A percentile compares a stretch with the other conserved stretches of the same genome.
Conservation (phyloP, 345 rosid genomes). For the Camelina hispida region DNA sequence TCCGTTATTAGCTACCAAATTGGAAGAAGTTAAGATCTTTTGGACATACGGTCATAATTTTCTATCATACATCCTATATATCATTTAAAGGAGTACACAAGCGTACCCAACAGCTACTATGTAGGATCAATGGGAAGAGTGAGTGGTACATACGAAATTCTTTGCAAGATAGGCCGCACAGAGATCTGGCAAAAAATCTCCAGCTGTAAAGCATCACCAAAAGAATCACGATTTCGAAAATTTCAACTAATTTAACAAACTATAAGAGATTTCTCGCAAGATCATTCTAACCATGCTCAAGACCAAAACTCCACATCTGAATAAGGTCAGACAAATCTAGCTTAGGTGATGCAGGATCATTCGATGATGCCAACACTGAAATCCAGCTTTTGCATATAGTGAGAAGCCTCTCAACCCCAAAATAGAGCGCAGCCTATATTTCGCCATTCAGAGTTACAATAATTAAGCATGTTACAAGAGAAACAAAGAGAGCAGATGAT, state of each 20-base stretch:
- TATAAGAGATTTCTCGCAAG: conserved; percentile 11
- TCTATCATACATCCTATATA: background rate
- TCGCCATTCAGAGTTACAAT: background rate
- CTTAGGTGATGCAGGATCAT: conserved; percentile 32
- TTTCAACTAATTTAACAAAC: conserved; percentile 4
- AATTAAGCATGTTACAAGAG: conserved; percentile 9
- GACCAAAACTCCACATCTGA: conserved; percentile 66
- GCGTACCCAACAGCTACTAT: background rate
- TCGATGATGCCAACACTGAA: conserved; percentile 45
- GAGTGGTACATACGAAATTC: conserved; percentile 63
- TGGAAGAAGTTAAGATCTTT: conserved; percentile 1
- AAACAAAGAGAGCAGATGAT: conserved; percentile 8
- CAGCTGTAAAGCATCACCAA: conserved; percentile 57
- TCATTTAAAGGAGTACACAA: background rate
- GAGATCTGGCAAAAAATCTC: conserved; percentile 57
- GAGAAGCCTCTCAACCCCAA: conserved; percentile 68
- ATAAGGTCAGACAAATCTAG: conserved; percentile 64
- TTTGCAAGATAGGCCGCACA: conserved; percentile 72
- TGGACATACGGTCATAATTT: background rate
- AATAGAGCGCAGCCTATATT: conserved; percentile 65
- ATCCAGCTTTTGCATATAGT: conserved; percentile 56
- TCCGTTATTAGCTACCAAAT: conserved; percentile 28
- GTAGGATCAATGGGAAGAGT: conserved; percentile 2
- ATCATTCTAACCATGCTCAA: conserved; percentile 62
- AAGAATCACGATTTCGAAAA: conserved; percentile 21